phyloP scores from a whole-genome alignment of 306 rosid genomes.

The Cucumis hystrix region DNA sequence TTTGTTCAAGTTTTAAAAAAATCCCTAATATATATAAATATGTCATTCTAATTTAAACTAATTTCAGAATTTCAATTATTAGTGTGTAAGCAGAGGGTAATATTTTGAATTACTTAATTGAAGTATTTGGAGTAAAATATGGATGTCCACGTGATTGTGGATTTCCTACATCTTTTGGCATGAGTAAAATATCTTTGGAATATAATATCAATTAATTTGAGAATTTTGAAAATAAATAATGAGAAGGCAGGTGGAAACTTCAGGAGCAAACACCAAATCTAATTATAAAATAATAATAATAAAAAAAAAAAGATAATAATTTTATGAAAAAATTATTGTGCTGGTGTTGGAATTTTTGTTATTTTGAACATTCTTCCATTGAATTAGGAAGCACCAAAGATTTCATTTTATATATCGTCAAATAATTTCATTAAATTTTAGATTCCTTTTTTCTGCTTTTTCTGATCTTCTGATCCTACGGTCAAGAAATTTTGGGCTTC shows the following conservation, averaged over 20 bases:
- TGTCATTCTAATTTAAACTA: no score
- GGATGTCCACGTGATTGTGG: background rate
- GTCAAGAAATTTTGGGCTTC: background rate
- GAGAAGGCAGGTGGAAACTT: background rate
- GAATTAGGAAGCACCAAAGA: background rate
- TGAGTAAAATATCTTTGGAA: no score
- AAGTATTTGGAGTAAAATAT: background rate
- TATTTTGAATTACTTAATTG: no score
- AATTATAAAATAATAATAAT: background rate
- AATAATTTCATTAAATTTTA: background rate
- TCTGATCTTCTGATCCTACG: background rate
- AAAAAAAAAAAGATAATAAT: background rate
- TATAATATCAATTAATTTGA: background rate
- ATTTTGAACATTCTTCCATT: constrained; percentile 1
- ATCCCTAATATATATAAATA: no score
- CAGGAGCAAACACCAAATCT: background rate
- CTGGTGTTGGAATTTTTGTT: background rate
- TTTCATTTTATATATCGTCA: background rate
- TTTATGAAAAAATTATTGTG: background rate
- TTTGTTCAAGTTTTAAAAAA: no score
- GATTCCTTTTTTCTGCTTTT: background rate
- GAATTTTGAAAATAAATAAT: background rate
- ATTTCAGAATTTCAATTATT: no score
- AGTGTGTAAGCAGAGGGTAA: no score
- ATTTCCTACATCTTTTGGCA: no score